Base-by-base conservation (phyloP, 495 filamentous ascomycete species). In the Copromyces sp. region DNA sequence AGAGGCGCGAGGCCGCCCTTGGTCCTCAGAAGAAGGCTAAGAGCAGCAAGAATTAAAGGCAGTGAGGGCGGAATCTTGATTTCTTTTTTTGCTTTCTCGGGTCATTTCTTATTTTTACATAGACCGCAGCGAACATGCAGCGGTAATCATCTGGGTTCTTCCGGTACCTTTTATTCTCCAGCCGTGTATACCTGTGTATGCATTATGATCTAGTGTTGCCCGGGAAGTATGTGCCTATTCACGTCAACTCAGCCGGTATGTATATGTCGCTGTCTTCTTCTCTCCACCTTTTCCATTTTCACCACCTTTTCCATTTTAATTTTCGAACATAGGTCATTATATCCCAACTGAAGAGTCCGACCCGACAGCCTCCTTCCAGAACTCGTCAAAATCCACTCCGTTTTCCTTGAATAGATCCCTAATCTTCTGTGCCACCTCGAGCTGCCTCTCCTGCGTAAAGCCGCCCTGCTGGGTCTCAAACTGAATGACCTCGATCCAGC, bases 401-500 rank as follows among this genome's bases (percentile, higher is more conserved):
- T 91, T 85, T 39, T 87, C 83, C 68, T 87, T 85, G 78, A 97
- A 95, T 80, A 94, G 79, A 14, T 82, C 87, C 77, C 84, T 87
- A 85, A 74, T 88, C 88, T 86, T 87, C 24, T 86, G 72, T 75
- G 93, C 91, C 2, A 88, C 87, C 68, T 84, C 85, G 32, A 85
- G 80, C 81, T 94, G 91, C 74, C 87, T 84, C 75, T 94, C 91
- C 4, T 82, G 78, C 2, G 88, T 90, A 76, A 94, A 94, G 0
- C 91, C 91, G 47, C 90, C 93, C 73, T 86, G 86, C 39, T 87
- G 87, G 68, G 91, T 91, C 81, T 95, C 93, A 77, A 87, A 93
- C 80, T 96, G 93, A 45, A 96, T 85, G 71, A 95, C 80, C 82
- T 97, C 93, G 69, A 94, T 90, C 91, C 92, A 94, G 40, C 90